phyloP scores from a whole-genome alignment of 805 yeast species.

The Wickerhamiella bombiphila region DNA sequence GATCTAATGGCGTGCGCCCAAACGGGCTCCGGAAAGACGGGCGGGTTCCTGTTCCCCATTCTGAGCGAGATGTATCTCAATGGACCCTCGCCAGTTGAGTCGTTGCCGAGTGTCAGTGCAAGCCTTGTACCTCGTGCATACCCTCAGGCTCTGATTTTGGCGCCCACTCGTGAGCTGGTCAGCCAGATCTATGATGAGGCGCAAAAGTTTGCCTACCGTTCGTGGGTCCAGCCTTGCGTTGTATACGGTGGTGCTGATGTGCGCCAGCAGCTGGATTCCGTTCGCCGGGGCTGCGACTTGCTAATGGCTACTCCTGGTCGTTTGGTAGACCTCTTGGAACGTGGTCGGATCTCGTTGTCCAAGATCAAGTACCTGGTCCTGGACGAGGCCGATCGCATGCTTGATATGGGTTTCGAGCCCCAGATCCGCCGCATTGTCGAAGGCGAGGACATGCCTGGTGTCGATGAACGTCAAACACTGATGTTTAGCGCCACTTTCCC shows the following conservation, averaged over 20 bases:
- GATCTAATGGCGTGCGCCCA: constrained; percentile 97
- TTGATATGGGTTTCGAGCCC: constrained; percentile 99
- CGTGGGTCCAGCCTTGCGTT: constrained; percentile 94
- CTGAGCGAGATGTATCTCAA: constrained; percentile 74
- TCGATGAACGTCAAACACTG: constrained; percentile 81
- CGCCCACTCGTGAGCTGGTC: constrained; percentile 98
- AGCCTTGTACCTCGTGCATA: constrained; percentile 39
- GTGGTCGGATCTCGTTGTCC: constrained; percentile 80
- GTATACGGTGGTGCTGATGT: constrained; percentile 98
- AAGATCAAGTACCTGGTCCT: constrained; percentile 87
- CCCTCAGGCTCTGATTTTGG: constrained; percentile 91
- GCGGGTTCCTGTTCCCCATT: constrained; percentile 98
- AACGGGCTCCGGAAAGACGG: constrained; percentile 99
- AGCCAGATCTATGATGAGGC: constrained; percentile 95
- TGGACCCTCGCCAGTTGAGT: constrained; percentile 48
- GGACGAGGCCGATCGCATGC: constrained; percentile 99
- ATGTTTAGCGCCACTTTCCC: constrained; percentile 99
- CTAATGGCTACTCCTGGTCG: constrained; percentile 99
- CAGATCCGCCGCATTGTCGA: constrained; percentile 97
- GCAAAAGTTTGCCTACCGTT: constrained; percentile 87
- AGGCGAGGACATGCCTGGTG: constrained; percentile 95
- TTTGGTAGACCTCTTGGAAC: constrained; percentile 85
- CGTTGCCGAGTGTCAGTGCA: constrained; percentile 2
- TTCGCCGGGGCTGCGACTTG: constrained; percentile 88
- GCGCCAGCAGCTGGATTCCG: constrained; percentile 69